phyloP scores from a whole-genome alignment of 2,329 filamentous ascomycete species.

The Aspergillus sp. region DNA sequence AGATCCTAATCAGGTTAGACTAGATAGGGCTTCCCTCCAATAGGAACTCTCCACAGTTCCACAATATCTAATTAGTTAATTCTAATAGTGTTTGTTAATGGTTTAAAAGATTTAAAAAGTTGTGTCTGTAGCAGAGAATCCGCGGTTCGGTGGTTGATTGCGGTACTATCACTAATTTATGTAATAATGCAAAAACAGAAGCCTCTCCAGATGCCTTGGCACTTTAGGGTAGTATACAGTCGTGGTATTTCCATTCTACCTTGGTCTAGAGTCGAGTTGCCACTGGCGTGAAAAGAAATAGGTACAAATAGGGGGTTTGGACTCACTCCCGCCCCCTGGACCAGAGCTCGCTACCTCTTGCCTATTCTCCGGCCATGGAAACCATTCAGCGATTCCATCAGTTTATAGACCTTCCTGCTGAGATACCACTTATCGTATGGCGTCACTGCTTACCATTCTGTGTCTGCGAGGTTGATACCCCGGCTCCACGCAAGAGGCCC shows the following conservation, averaged over 20 bases:
- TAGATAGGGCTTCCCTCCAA: too few species aligned
- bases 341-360: not conserved
- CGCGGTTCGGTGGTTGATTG: not conserved
- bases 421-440: not conserved
- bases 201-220: not conserved
- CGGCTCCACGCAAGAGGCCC: not conserved
- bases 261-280: not conserved
- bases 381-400: not conserved
- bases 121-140: not conserved
- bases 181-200: not conserved
- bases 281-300: not conserved
- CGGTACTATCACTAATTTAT: slow-evolving; percentile 8
- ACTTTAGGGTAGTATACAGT: not conserved
- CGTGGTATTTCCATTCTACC: too few species aligned
- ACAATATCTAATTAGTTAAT: not conserved
- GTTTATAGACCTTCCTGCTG: not conserved
- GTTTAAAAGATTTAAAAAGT: slow-evolving; percentile 3
- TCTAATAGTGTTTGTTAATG: slow-evolving; percentile 3
- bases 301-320: not conserved
- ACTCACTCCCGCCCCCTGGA: not conserved
- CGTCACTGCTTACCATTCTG: not conserved
- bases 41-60: too few species aligned
- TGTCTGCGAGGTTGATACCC: not conserved
- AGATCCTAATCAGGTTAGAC: too few species aligned
- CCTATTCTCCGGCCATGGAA: not conserved